Percentiles rank a stretch among this genome's conserved stretches.
Conservation (phyloP, 2,329 filamentous ascomycete genomes). For the Phialophora tarda region DNA sequence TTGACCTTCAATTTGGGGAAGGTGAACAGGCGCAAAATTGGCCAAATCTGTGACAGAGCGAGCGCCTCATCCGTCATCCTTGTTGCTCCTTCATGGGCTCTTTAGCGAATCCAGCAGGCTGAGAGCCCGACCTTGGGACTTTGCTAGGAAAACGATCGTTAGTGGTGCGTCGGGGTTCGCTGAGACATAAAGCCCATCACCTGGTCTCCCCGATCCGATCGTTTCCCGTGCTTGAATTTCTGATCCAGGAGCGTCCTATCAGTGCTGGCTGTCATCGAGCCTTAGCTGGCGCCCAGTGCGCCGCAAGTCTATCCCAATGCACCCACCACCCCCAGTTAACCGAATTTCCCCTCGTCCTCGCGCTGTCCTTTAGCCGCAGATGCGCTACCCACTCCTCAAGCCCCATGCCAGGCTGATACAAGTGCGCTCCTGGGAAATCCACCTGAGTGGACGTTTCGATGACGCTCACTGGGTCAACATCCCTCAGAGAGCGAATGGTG, state of each 20-base stretch:
- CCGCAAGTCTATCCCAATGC: conserved; percentile 1
- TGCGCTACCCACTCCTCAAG: not conserved
- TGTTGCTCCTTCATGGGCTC: not conserved
- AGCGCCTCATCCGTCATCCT: conserved; percentile 29
- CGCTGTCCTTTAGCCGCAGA: conserved; percentile 19
- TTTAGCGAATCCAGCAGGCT: conserved; percentile 24
- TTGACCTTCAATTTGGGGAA: conserved; percentile 2
- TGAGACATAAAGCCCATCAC: conserved; percentile 13
- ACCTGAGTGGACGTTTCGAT: conserved; percentile 13
- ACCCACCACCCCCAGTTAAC: conserved; percentile 4
- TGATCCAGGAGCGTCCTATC: conserved; percentile 14
- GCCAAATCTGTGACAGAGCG: conserved; percentile 20
- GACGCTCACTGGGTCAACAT: conserved; percentile 15
- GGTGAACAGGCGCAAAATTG: conserved; percentile 8
- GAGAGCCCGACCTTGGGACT: conserved; percentile 13
- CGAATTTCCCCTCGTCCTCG: conserved; percentile 20
- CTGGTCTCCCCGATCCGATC: conserved; percentile 25
- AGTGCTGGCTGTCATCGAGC: not conserved
- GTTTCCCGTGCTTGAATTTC: conserved; percentile 8
- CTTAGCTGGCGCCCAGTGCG: conserved; percentile 1
- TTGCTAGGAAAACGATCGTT: not conserved
- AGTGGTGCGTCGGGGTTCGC: conserved; percentile 1
- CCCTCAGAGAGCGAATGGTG: not conserved
- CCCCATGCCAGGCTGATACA: conserved; percentile 10
- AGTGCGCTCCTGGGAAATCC: not conserved